A percentile compares a stretch with the other conserved stretches of the same genome.
phyloP scores from a whole-genome alignment of 228 moss, liverwort and hornwort species.

The Sphagnum magellanicum region DNA sequence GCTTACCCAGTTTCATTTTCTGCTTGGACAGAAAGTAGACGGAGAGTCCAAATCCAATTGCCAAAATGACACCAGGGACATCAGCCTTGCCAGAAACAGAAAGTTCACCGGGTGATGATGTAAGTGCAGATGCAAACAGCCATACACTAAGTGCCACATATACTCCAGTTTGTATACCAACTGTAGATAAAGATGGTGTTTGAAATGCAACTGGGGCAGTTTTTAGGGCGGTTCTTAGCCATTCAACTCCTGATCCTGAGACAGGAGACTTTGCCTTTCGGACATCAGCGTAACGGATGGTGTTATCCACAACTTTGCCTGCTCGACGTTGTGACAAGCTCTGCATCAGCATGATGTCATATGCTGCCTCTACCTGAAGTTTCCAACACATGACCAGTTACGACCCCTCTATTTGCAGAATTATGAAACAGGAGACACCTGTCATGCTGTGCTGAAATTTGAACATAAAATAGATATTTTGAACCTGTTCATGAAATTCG shows the following conservation, averaged over 20 bases:
- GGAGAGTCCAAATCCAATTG: constrained; percentile 80
- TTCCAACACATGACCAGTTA: constrained; percentile 1
- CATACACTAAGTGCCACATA: constrained; percentile 72
- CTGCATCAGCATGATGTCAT: constrained; percentile 97
- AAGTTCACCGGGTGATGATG: constrained; percentile 38
- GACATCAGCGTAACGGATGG: constrained; percentile 91
- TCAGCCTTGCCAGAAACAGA: constrained; percentile 66
- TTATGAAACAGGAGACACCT: no score
- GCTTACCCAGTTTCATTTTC: constrained; percentile 84
- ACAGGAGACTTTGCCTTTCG: constrained; percentile 59
- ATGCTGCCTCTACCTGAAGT: constrained; percentile 89
- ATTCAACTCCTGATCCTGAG: constrained; percentile 67
- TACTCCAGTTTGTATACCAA: constrained; percentile 73
- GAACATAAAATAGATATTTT: no score
- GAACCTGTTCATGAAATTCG: no score
- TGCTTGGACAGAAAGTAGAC: constrained; percentile 82
- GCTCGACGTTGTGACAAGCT: constrained; percentile 84
- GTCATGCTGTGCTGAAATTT: no score
- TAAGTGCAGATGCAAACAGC: constrained; percentile 72
- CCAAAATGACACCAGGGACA: constrained; percentile 81
- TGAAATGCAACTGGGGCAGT: constrained; percentile 66
- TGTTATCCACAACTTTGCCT: constrained; percentile 88
- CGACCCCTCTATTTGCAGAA: no score
- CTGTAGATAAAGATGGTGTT: constrained; percentile 49
- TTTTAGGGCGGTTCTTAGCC: constrained; percentile 71